Percentiles rank a stretch among this genome's conserved stretches.
Conservation (phyloP, 148 eudicot genomes). For the Diospyros kaki region DNA sequence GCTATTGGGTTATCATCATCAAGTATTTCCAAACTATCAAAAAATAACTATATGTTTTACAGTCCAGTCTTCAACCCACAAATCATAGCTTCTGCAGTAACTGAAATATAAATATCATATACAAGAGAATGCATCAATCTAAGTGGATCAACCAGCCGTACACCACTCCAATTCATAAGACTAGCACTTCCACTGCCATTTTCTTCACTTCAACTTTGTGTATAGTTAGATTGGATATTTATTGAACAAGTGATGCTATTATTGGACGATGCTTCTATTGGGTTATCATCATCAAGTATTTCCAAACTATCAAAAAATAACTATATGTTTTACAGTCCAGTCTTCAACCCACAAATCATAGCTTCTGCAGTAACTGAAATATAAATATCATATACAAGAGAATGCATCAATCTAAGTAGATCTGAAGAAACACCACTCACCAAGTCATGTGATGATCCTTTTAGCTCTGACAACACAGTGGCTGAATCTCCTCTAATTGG, state of each 20-base stretch:
- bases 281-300: background rate
- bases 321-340: background rate
- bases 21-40: background rate
- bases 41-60: background rate
- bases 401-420: background rate
- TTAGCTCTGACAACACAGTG: conserved; percentile 71
- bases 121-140: background rate
- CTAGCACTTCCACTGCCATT: too few species aligned
- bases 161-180: too few species aligned
- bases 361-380: background rate
- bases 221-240: background rate
- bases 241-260: background rate
- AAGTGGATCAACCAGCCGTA: too few species aligned
- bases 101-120: background rate
- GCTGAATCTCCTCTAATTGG: conserved; percentile 93
- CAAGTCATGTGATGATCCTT: conserved; percentile 85
- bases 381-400: background rate
- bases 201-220: too few species aligned
- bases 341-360: too few species aligned
- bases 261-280: background rate
- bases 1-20: background rate
- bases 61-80: too few species aligned
- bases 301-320: background rate
- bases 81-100: background rate
- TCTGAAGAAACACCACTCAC: conserved; percentile 37